Percentiles rank a stretch among this genome's conserved stretches.
Evolutionary conservation across 495 filamentous ascomycete genomes (phyloP).

Genomic region (Cercophora scortea): DNA sequence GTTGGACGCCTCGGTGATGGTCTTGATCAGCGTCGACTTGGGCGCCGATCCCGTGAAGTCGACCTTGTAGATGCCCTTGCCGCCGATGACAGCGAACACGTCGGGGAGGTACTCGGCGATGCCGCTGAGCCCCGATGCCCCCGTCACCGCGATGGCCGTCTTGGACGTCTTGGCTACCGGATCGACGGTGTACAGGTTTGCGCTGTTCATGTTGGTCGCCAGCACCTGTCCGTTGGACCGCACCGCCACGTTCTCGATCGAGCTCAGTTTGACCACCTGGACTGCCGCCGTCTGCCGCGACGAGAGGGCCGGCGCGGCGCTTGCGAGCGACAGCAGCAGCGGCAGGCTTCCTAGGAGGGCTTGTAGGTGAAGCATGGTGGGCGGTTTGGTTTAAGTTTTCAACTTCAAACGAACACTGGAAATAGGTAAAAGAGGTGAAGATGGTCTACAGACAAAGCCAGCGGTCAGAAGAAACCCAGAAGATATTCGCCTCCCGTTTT

Average conservation of each 20-base stretch:
- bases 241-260: conserved; percentile 40
- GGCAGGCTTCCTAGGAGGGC: conserved; percentile 14
- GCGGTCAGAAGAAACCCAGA: too few relatives aligned
- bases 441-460: background rate
- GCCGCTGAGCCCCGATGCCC: conserved; percentile 28
- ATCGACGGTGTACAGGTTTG: conserved; percentile 26
- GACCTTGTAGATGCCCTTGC: conserved; percentile 32
- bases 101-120: conserved; percentile 35
- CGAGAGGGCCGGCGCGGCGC: conserved; percentile 17
- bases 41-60: conserved; percentile 26
- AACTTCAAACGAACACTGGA: too few relatives aligned
- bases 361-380: conserved; percentile 16
- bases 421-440: background rate
- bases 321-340: conserved; percentile 12
- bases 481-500: too few relatives aligned
- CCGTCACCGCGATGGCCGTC: conserved; percentile 23
- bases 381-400: too few relatives aligned
- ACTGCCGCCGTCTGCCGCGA: conserved; percentile 18
- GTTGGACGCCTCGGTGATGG: conserved; percentile 30
- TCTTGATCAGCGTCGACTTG: conserved; percentile 25
- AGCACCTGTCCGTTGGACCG: conserved; percentile 38
- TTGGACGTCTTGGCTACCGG: conserved; percentile 23
- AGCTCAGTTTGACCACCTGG: conserved; percentile 26
- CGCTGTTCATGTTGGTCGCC: conserved; percentile 29
- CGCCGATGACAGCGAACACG: conserved; percentile 33